phyloP scores from a whole-genome alignment of 2,329 filamentous ascomycete species.

The Sporothrix euskadiensis region DNA sequence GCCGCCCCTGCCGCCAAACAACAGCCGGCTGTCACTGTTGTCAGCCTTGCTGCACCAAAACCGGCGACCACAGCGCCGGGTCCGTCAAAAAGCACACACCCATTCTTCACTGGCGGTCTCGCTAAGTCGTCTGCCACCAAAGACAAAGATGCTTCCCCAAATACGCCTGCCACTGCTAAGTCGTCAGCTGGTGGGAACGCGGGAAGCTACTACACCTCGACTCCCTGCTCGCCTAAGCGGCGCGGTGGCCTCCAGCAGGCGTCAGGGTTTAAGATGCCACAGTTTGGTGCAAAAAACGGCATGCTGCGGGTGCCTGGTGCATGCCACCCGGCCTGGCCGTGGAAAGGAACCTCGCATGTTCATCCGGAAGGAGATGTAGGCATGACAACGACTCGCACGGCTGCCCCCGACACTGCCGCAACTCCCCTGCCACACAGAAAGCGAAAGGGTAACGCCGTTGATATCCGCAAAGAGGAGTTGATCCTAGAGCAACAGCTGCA shows the following conservation, averaged over 20 bases:
- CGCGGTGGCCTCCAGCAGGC: constrained; percentile 36
- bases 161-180: constrained; percentile 33
- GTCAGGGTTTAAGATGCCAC: constrained; percentile 39
- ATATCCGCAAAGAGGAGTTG: constrained; percentile 46
- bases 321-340: constrained; percentile 70
- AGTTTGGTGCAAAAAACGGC: constrained; percentile 48
- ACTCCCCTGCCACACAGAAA: constrained; percentile 43
- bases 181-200: constrained; percentile 26
- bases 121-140: constrained; percentile 34
- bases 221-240: constrained; percentile 54
- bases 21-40: neutral
- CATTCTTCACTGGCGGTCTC: constrained; percentile 66
- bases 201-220: constrained; percentile 52
- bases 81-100: constrained; percentile 47
- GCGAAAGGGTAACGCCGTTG: constrained; percentile 52
- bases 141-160: constrained; percentile 31
- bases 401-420: neutral
- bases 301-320: constrained; percentile 65
- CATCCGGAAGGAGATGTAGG: constrained; percentile 15
- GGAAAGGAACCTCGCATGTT: constrained; percentile 63
- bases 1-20: neutral
- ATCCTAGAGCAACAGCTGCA: constrained; percentile 42
- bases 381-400: too few relatives aligned
- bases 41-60: constrained; percentile 4
- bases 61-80: neutral